These are phyloP conservation scores for Aspergillus candidus DNA, from an alignment of 2,329 filamentous ascomycete species.

Conservation along the genomic window DNA sequence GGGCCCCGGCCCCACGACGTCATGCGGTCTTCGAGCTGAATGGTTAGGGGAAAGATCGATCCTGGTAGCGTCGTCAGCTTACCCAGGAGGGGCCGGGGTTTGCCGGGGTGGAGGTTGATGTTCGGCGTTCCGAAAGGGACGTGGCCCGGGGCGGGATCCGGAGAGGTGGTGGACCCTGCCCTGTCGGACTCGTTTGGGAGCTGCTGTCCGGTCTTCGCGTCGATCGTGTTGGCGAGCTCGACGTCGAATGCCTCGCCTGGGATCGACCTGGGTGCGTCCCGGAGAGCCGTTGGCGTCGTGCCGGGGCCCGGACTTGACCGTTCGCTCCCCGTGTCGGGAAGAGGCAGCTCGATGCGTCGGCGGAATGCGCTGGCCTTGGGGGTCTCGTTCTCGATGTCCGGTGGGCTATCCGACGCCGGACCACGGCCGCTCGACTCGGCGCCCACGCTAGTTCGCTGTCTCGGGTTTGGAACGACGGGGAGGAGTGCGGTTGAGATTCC, in stretches of 20 bases:
- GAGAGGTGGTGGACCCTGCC: slow-evolving; percentile 10
- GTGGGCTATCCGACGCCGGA: slow-evolving; percentile 8
- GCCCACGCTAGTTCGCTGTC: slow-evolving; percentile 27
- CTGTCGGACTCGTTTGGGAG: slow-evolving; percentile 19
- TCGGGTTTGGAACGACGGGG: slow-evolving; percentile 27
- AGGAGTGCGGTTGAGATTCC: slow-evolving; percentile 24
- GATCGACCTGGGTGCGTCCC: slow-evolving; percentile 3
- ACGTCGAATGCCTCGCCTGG: slow-evolving; percentile 21
- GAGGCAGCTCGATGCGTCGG: slow-evolving; percentile 33
- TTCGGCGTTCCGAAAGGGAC: slow-evolving; percentile 7
- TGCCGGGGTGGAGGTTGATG: slow-evolving; percentile 21
- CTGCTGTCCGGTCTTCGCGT: slow-evolving; percentile 37
- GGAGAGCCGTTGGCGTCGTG: slow-evolving; percentile 7
- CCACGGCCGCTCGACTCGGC: slow-evolving; percentile 19
- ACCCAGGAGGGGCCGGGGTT: slow-evolving; percentile 49
- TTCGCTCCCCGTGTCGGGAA: slow-evolving; percentile 36
- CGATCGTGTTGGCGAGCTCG: slow-evolving; percentile 38
- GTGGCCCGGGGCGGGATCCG: slow-evolving; percentile 5
- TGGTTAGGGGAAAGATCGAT: slow-evolving; percentile 58
- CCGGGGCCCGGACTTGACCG: slow-evolving; percentile 26
- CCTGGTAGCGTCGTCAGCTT: slow-evolving; percentile 59
- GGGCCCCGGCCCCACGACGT: slow-evolving; percentile 71
- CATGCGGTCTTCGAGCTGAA: slow-evolving; percentile 61
- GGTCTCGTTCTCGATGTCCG: slow-evolving; percentile 20
- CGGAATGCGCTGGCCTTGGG: slow-evolving; percentile 29